Evolutionary conservation across 2,329 filamentous ascomycete genomes (phyloP), one percentile per base, ranked within the genome.

Genomic region (Tolypocladium pustulatum): DNA sequence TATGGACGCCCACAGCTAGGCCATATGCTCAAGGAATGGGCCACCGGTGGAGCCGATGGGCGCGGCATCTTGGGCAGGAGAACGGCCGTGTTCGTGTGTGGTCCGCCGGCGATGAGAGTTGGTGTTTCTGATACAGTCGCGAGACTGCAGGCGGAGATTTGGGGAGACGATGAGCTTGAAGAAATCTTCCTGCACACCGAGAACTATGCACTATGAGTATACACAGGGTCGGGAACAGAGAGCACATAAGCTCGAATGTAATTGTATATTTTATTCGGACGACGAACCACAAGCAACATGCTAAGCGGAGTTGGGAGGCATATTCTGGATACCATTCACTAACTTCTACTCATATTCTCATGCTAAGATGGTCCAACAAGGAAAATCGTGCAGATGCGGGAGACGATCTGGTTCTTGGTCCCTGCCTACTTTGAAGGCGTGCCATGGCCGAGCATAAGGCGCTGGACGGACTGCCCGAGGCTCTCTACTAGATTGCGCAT

Each of bases 141-240:
- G 3, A 77, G 82, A 59, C 75, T 97, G 66, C 93, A 97, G 78
- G 83, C 83, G 32, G 84, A 87, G 72, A 91, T 97, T 55, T 91
- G 90, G 88, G 85, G 82, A 7, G 87, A 91, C 65, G 83, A 86
- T 38, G 81, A 82, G 65, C 82, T 88, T 54, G 92, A 97, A 69
- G 93, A 97, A 80, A 89, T 97, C 58, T 97, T 92, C 71, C 73
- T 97, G 71, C 93, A 97, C 76, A 90, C 92, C 4, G 93, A 97
- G 78, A 97, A 97, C 72, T 97, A 96, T 76, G 90, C 91, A 56
- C 78, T 96, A 62, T 96, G 65, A 55, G 41, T 38, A 58, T 56
- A 46, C 13, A 17, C 54, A 12, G 49, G 13, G 30, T 13, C 2
- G 4, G 38, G 7, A 38, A 34, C 10, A 13, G 51, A 25, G 22